phyloP scores from a whole-genome alignment of 495 filamentous ascomycete species.

The Filosporella fistucella region DNA sequence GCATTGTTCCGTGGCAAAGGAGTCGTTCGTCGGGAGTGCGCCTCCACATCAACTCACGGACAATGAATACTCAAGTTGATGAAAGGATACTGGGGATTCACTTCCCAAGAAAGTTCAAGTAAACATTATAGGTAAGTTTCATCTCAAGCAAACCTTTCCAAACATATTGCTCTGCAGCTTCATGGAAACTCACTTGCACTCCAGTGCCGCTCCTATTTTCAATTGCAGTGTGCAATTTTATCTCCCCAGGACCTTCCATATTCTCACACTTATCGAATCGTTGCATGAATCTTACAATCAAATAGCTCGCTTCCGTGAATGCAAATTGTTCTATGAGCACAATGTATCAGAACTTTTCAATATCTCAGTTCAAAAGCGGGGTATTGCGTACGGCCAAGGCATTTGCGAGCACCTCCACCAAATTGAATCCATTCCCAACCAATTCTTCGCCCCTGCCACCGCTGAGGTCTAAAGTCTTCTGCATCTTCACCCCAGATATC shows the following conservation, averaged over 20 bases:
- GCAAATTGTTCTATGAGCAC: conserved; percentile 36
- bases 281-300: conserved; percentile 39
- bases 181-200: conserved; percentile 33
- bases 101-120: no score
- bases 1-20: no score
- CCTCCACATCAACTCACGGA: no score
- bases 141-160: no score
- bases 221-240: conserved; percentile 39
- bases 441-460: conserved; percentile 14
- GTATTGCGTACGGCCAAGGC: conserved; percentile 30
- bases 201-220: conserved; percentile 43
- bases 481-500: conserved; percentile 32
- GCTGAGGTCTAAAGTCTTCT: conserved; percentile 28
- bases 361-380: conserved; percentile 9
- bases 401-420: conserved; percentile 14
- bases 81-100: no score
- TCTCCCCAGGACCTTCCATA: conserved; percentile 27
- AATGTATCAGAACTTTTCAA: conserved; percentile 1
- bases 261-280: conserved; percentile 36
- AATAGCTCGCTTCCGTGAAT: conserved; percentile 36
- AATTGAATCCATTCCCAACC: conserved; percentile 17
- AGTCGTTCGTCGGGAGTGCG: no score
- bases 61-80: no score
- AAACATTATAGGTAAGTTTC: no score
- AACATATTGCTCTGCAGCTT: conserved; percentile 11